phyloP scores from a whole-genome alignment of 768 basidiomycete genomes.

The Mycena leptocephala region DNA sequence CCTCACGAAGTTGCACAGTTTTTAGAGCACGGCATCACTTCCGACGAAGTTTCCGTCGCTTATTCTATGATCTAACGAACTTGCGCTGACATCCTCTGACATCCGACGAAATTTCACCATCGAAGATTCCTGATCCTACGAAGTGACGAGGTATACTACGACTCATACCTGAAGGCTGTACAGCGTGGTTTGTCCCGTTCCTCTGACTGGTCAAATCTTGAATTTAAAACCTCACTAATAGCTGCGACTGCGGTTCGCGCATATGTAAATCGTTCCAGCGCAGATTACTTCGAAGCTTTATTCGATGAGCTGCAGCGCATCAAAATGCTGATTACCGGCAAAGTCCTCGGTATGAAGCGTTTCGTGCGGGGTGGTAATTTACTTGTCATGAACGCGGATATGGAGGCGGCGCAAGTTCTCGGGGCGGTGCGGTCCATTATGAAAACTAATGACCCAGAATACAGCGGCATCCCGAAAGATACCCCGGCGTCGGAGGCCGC shows the following conservation, averaged over 20 bases:
- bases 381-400: slow-evolving; percentile 24
- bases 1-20: too few species aligned
- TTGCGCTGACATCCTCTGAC: too few species aligned
- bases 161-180: too few species aligned
- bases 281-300: neutral
- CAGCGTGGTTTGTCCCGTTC: neutral
- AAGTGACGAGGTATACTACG: too few species aligned
- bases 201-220: too few species aligned
- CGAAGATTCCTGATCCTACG: too few species aligned
- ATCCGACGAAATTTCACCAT: too few species aligned
- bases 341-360: slow-evolving; percentile 7
- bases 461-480: slow-evolving; percentile 20
- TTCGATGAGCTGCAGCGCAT: neutral
- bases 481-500: neutral
- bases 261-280: neutral
- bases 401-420: slow-evolving; percentile 29
- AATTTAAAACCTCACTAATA: too few species aligned
- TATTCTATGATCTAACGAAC: too few species aligned
- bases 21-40: too few species aligned
- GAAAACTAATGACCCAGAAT: slow-evolving; percentile 11
- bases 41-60: too few species aligned
- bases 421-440: slow-evolving; percentile 19
- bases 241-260: neutral
- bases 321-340: slow-evolving; percentile 17
- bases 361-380: slow-evolving; percentile 29